Evolutionary conservation across 495 filamentous ascomycete genomes (phyloP), one percentile per base, ranked within the genome.

Genomic region (Emericellopsis terricola): DNA sequence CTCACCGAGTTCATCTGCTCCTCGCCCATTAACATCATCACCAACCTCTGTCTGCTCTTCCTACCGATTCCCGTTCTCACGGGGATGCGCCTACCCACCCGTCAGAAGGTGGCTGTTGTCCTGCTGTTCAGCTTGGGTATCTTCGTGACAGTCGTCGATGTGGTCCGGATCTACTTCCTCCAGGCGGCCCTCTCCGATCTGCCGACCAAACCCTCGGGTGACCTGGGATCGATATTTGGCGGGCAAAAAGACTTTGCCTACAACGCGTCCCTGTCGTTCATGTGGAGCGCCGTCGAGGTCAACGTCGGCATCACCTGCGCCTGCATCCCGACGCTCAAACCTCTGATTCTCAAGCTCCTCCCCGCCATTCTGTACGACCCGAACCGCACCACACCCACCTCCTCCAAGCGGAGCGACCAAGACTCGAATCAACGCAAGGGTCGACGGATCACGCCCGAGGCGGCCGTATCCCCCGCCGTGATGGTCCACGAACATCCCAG

Each of bases 281-380:
- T 93, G 77, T 94, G 84, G 85, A 86, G 79, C 13, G 80, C 75
- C 7, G 69, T 94, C 39, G 85, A 93, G 51, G 82, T 93, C 51
- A 85, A 92, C 44, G 62, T 84, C 6, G 84, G 84, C 6, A 80
- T 93, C 36, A 77, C 86, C 28, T 89, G 81, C 38, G 85, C 73
- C 31, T 93, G 83, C 44, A 76, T 92, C 18, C 86, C 85, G 10
- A 86, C 78, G 14, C 57, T 93, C 41, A 94, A 93, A 46, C 86
- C 86, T 10, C 62, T 94, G 13, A 72, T 83, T 36, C 69, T 80
- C 28, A 69, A 70, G 8, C 67, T 89, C 31, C 50, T 87, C 15
- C 86, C 86, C 3, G 62, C 69, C 28, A 63, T 89, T 57, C 63
- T 89, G 21, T 63, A 57, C 32, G 56, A 60, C 29, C 54, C 56